These are phyloP conservation scores for Paraleonurus japonicus DNA, from an alignment of 257 asterid genomes.

Conservation along the genomic window DNA sequence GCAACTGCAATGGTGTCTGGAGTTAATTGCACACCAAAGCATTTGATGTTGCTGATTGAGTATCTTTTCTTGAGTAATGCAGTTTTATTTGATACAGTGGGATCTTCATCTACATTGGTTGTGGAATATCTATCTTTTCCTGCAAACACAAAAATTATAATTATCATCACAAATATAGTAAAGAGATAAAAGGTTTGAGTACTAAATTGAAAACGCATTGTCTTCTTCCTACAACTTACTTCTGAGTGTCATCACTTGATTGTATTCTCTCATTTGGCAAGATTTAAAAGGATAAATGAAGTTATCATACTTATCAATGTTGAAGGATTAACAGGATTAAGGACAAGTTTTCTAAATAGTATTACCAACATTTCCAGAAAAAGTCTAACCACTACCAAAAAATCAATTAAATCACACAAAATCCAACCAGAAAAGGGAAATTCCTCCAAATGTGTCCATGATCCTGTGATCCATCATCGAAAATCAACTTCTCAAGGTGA, in stretches of 20 bases:
- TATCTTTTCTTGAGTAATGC: slow-evolving; percentile 51
- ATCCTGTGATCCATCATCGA: slow-evolving; percentile 14
- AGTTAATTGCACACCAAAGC: slow-evolving; percentile 84
- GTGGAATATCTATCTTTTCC: slow-evolving; percentile 58
- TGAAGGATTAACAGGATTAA: not conserved
- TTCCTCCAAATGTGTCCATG: not conserved
- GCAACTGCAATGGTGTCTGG: slow-evolving; percentile 97
- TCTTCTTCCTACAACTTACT: not conserved
- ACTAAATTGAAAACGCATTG: not conserved
- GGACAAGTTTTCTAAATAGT: not conserved
- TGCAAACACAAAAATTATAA: slow-evolving; percentile 16
- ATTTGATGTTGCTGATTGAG: slow-evolving; percentile 49
- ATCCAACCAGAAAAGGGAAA: not conserved
- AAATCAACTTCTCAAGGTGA: not conserved
- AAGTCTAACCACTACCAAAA: not conserved
- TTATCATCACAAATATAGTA: too few relatives aligned
- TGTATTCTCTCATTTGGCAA: not conserved
- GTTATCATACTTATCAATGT: not conserved
- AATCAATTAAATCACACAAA: slow-evolving; percentile 1
- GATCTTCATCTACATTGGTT: slow-evolving; percentile 47
- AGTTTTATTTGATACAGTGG: slow-evolving; percentile 44
- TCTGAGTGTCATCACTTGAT: not conserved
- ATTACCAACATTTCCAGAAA: not conserved
- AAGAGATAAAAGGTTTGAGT: too few relatives aligned
- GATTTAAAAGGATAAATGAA: not conserved